phyloP scores from a whole-genome alignment of 495 filamentous ascomycete species.

The Aspergillus indologenus region DNA sequence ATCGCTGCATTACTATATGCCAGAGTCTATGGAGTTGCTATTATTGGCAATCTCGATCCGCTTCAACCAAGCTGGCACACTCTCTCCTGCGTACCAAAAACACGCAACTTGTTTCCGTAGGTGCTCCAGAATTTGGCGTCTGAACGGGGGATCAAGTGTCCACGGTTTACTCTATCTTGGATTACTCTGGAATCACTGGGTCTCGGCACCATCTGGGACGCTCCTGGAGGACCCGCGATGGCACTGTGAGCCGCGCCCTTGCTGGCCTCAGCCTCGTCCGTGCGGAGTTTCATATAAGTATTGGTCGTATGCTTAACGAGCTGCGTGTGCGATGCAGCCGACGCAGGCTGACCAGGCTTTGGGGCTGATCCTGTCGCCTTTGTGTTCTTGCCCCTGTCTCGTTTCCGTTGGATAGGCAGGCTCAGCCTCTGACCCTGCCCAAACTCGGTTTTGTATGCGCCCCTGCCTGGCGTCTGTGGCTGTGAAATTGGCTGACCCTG shows the following conservation, averaged over 20 bases:
- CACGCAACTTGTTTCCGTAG: slow-evolving; percentile 62
- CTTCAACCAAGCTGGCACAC: slow-evolving; percentile 38
- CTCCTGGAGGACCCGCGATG: background rate
- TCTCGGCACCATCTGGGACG: background rate
- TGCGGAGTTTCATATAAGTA: background rate
- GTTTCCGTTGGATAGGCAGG: too few relatives aligned
- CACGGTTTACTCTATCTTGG: slow-evolving; percentile 14
- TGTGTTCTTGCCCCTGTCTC: too few relatives aligned
- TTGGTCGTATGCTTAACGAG: background rate
- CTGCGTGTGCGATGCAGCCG: background rate
- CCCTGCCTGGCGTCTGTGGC: too few relatives aligned
- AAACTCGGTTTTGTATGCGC: too few relatives aligned
- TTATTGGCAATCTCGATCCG: background rate
- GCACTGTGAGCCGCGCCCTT: slow-evolving; percentile 13
- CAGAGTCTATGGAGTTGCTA: background rate
- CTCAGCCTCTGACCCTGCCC: too few relatives aligned
- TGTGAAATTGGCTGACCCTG: too few relatives aligned
- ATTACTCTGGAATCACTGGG: background rate
- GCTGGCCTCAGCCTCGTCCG: background rate
- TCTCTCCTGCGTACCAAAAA: slow-evolving; percentile 61
- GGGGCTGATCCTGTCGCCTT: too few relatives aligned
- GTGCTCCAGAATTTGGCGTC: slow-evolving; percentile 56
- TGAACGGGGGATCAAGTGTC: slow-evolving; percentile 47
- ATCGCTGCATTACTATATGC: background rate
- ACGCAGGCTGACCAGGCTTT: too few relatives aligned